Conservation (phyloP, 345 rosid genomes). For the Salix arbutifolia region DNA sequence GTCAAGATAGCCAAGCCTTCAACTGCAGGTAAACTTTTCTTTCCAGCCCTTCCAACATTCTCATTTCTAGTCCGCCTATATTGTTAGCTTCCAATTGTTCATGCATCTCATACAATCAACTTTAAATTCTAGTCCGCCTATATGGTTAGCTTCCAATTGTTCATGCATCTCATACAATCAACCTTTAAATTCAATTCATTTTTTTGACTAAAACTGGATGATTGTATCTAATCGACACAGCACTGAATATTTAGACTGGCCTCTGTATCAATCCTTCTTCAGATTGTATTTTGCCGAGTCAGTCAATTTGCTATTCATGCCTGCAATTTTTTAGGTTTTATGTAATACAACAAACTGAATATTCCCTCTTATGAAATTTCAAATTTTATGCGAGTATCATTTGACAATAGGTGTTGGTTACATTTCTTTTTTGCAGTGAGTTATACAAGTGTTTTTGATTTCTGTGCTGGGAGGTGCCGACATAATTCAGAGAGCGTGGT, state of each 20-base stretch:
- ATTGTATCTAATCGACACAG: background rate
- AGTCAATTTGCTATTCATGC: too few relatives aligned
- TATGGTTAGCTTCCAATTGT: too few relatives aligned
- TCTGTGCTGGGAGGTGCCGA: conserved; percentile 92
- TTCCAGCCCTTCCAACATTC: background rate
- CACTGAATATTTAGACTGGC: background rate
- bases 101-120: background rate
- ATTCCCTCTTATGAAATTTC: too few relatives aligned
- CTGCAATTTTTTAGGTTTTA: background rate
- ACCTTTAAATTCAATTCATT: background rate
- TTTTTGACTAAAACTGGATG: background rate
- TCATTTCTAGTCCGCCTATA: too few relatives aligned
- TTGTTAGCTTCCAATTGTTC: too few relatives aligned
- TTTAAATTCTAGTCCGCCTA: background rate
- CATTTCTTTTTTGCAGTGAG: conserved; percentile 44
- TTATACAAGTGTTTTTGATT: conserved; percentile 72
- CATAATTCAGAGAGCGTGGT: conserved; percentile 97
- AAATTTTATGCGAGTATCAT: too few relatives aligned
- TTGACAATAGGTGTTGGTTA: background rate
- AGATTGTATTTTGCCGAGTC: too few relatives aligned
- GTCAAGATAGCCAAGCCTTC: conserved; percentile 75
- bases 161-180: background rate
- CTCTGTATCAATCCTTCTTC: background rate
- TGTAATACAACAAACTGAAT: background rate
- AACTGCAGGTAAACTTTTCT: conserved; percentile 60